Evolutionary conservation across 75 land plant species (phyloP).

Genomic region (Isoetes taiwanensis): DNA sequence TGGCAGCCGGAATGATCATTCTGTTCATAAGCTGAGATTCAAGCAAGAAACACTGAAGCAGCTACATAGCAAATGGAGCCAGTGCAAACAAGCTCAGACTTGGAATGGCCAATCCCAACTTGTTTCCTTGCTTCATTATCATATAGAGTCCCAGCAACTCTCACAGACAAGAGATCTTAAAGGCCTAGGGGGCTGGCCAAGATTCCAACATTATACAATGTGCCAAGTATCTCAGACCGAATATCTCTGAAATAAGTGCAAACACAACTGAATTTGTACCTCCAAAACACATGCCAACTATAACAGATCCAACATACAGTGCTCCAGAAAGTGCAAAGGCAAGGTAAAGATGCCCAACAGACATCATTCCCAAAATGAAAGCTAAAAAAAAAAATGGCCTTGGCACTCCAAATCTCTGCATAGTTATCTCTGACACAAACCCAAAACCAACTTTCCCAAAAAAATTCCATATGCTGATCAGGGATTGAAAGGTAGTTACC

Average conservation of each 20-base stretch:
- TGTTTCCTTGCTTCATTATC: not conserved
- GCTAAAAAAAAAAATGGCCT: slow-evolving; percentile 1
- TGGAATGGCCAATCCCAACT: not conserved
- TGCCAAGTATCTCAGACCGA: slow-evolving; percentile 3
- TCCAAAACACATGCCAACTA: slow-evolving; percentile 5
- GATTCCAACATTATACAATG: slow-evolving; percentile 1
- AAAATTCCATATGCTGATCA: slow-evolving; percentile 1
- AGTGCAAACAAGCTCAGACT: not conserved
- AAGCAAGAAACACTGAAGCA: no score
- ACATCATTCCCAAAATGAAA: not conserved
- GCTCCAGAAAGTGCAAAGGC: slow-evolving; percentile 1
- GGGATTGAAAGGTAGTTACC: not conserved
- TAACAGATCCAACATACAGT: not conserved
- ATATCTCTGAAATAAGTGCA: slow-evolving; percentile 1
- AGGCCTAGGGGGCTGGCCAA: not conserved
- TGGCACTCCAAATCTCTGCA: not conserved
- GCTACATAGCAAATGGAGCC: no score
- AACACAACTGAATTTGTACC: not conserved
- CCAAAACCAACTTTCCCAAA: slow-evolving; percentile 3
- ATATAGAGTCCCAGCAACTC: not conserved
- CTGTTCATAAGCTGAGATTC: no score
- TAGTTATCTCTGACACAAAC: not conserved
- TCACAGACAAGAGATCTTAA: slow-evolving; percentile 1
- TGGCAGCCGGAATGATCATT: no score
- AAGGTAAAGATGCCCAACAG: not conserved